Evolutionary conservation across 2,329 filamentous ascomycete genomes (phyloP).

Genomic region (Pezicula neosporulosa): DNA sequence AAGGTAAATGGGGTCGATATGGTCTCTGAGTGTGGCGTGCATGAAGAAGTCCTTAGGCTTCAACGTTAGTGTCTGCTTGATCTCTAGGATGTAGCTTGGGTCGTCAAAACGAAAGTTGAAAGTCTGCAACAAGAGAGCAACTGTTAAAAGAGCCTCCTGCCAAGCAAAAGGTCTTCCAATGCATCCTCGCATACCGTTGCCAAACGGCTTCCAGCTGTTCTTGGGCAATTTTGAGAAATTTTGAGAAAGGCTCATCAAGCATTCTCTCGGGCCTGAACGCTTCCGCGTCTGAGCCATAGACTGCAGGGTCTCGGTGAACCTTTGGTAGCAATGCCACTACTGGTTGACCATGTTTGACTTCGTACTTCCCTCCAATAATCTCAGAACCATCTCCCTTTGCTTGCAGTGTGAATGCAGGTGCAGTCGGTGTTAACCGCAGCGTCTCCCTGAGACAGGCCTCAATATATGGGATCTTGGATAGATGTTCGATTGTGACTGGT

Average conservation of each 20-base stretch:
- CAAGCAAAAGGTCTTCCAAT: slow-evolving; percentile 72
- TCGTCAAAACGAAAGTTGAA: slow-evolving; percentile 64
- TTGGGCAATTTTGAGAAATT: slow-evolving; percentile 60
- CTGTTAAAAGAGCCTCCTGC: slow-evolving; percentile 64
- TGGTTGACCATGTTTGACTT: slow-evolving; percentile 42
- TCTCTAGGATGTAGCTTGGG: slow-evolving; percentile 51
- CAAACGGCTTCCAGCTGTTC: slow-evolving; percentile 70
- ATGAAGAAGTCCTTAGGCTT: slow-evolving; percentile 64
- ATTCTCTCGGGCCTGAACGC: slow-evolving; percentile 70
- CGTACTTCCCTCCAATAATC: slow-evolving; percentile 23
- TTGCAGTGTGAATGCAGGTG: slow-evolving; percentile 51
- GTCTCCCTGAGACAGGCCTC: slow-evolving; percentile 64
- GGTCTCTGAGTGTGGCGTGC: slow-evolving; percentile 50
- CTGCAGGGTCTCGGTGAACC: slow-evolving; percentile 57
- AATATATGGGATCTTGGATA: slow-evolving; percentile 59
- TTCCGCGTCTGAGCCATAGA: slow-evolving; percentile 61
- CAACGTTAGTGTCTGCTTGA: slow-evolving; percentile 54
- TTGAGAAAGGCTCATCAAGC: slow-evolving; percentile 64
- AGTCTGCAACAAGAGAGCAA: slow-evolving; percentile 64
- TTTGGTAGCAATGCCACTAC: slow-evolving; percentile 47
- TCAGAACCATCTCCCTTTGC: slow-evolving; percentile 36
- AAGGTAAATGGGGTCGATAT: slow-evolving; percentile 37
- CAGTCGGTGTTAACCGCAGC: slow-evolving; percentile 58
- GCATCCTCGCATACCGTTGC: slow-evolving; percentile 66
- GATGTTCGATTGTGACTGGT: slow-evolving; percentile 40